Evolutionary conservation across 2,329 filamentous ascomycete genomes (phyloP).

Genomic region (Pestalotiopsis sp.): DNA sequence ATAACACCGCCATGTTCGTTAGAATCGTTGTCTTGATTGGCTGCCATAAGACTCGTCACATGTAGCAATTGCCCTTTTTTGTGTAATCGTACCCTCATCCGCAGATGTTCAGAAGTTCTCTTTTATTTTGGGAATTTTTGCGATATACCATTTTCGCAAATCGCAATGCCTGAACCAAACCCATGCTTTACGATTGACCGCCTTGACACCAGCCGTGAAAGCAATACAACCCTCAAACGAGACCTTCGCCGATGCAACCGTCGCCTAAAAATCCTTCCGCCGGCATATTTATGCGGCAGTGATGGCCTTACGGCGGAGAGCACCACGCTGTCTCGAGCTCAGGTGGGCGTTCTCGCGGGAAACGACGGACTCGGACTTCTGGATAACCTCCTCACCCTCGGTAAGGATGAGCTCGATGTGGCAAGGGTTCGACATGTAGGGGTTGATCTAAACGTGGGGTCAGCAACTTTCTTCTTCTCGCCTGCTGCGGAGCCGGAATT

Average conservation of each 20-base stretch:
- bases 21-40: slow-evolving; percentile 5
- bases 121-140: slow-evolving; percentile 13
- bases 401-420: slow-evolving; percentile 99
- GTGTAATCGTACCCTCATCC: slow-evolving; percentile 3
- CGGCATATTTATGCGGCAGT: slow-evolving; percentile 57
- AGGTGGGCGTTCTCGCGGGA: slow-evolving; percentile 66
- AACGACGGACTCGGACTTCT: slow-evolving; percentile 77
- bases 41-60: slow-evolving; percentile 10
- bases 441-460: slow-evolving; percentile 80
- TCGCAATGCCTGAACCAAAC: slow-evolving; percentile 37
- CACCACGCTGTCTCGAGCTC: slow-evolving; percentile 89
- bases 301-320: slow-evolving; percentile 64
- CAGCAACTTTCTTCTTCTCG: slow-evolving; percentile 19
- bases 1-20: neutral
- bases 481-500: neutral
- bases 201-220: slow-evolving; percentile 38
- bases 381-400: slow-evolving; percentile 92
- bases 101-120: slow-evolving; percentile 11
- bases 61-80: slow-evolving; percentile 5
- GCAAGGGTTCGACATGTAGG: slow-evolving; percentile 99
- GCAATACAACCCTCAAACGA: slow-evolving; percentile 32
- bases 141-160: slow-evolving; percentile 19
- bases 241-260: slow-evolving; percentile 28
- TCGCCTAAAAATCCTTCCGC: slow-evolving; percentile 14
- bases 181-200: slow-evolving; percentile 36